Conservation (phyloP, 257 asterid species). For the Salvia splendens region DNA sequence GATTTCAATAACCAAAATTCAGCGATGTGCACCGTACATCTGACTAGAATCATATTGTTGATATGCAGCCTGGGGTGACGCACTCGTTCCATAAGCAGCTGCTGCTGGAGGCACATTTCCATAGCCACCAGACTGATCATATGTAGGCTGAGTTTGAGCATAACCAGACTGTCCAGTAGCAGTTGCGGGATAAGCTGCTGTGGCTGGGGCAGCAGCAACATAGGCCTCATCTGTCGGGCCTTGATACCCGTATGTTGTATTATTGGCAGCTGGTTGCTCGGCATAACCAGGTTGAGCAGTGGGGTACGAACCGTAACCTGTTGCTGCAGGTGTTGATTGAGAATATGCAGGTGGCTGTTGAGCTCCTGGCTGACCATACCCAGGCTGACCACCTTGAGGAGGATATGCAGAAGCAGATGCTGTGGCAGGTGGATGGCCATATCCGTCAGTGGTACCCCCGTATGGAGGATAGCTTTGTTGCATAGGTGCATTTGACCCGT, state of each 20-base stretch:
- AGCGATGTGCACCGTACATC: slow-evolving; percentile 76
- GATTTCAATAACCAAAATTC: slow-evolving; percentile 28
- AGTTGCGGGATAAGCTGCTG: slow-evolving; percentile 52
- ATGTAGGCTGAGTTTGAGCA: slow-evolving; percentile 65
- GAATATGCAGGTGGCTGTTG: slow-evolving; percentile 68
- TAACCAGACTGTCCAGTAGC: slow-evolving; percentile 59
- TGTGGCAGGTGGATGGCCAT: slow-evolving; percentile 55
- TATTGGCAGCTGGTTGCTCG: slow-evolving; percentile 61
- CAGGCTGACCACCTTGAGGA: slow-evolving; percentile 69
- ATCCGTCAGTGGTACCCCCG: slow-evolving; percentile 68
- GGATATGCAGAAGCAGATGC: slow-evolving; percentile 49
- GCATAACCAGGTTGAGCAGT: slow-evolving; percentile 65
- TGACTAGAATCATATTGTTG: slow-evolving; percentile 73
- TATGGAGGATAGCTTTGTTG: slow-evolving; percentile 71
- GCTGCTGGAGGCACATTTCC: slow-evolving; percentile 53
- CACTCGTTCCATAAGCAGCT: slow-evolving; percentile 55
- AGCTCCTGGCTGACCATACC: slow-evolving; percentile 63
- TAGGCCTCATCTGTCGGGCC: slow-evolving; percentile 57
- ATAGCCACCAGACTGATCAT: slow-evolving; percentile 81
- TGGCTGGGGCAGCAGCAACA: slow-evolving; percentile 43
- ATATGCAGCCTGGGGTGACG: slow-evolving; percentile 63
- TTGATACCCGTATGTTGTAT: slow-evolving; percentile 73
- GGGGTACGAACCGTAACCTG: slow-evolving; percentile 74
- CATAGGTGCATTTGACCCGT: slow-evolving; percentile 56
- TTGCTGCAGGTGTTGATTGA: slow-evolving; percentile 52